Evolutionary conservation across 208 protist genomes (phyloP), one percentile per base, ranked within the genome.

Genomic region (Wallacemonas collosoma): DNA sequence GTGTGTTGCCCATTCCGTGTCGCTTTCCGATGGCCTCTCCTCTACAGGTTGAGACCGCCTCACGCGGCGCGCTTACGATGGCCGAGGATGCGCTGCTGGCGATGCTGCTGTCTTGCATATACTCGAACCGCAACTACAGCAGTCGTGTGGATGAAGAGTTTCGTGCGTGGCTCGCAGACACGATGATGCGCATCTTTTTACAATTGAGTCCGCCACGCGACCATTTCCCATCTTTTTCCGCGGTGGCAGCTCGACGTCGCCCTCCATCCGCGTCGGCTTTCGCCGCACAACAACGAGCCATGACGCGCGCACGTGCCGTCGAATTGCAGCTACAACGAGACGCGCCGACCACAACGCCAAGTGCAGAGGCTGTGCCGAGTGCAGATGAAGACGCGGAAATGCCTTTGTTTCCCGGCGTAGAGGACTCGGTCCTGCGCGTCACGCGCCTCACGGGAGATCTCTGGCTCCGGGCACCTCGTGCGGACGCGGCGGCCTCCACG

Each of bases 371-470:
- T 26, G 26, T 26, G 26, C 26, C 26, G 26, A 26, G 26, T 26
- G 1, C 38, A 12, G 56, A 38, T 3, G 56, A 5, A 17, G 60
- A 65, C 43, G 60, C 38, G 7, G 60, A 65, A 17, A 65, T 65
- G 60, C 60, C 60, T 3, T 45, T 41, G 6, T 65, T 51, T 41
- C 60, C 60, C 15, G 60, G 60, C n/a, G 43, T 65, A 4, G n/a
- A 65, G 3, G n/a, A 65, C 60, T 65, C 60, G 4, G 60, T 50
- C n/a, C 60, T 65, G 40, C 41, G 41, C 43, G 60, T 65, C 14
- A 65, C 60, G 60, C 60, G 60, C 4, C 43, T 65, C 41, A 65
- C 60, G 3, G 60, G 60, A 12, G 60, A 65, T 48, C 7, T 65
- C 15, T 65, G 60, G 60, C 60, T 50, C 8, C 26, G 26, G 26